phyloP scores from a whole-genome alignment of 2,329 filamentous ascomycete species.

The Colletotrichum cuscutae region DNA sequence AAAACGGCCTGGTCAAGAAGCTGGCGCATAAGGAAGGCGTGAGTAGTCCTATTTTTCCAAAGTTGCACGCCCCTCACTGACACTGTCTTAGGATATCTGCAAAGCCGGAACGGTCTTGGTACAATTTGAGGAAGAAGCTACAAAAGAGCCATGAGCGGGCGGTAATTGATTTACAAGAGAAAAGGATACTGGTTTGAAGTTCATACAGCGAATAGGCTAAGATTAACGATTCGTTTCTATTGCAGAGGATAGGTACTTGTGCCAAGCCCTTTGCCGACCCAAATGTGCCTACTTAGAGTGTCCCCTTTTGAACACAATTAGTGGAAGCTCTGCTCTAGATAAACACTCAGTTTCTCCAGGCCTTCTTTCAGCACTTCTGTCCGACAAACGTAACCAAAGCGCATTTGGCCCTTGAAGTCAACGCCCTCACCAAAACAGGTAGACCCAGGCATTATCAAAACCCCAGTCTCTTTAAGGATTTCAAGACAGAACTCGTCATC shows the following conservation, averaged over 20 bases:
- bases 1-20: constrained; percentile 76
- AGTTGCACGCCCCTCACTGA: constrained; percentile 35
- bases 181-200: neutral
- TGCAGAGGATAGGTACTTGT: no score
- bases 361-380: constrained; percentile 75
- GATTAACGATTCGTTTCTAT: neutral
- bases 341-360: constrained; percentile 59
- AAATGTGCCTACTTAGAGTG: neutral
- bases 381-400: constrained; percentile 80
- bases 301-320: neutral
- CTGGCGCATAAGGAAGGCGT: constrained; percentile 81
- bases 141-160: constrained; percentile 31
- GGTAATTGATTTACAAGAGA: neutral
- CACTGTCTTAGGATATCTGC: constrained; percentile 72
- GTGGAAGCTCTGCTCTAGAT: constrained; percentile 42
- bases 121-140: constrained; percentile 70
- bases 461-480: constrained; percentile 74
- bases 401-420: constrained; percentile 79
- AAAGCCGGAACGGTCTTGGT: constrained; percentile 81
- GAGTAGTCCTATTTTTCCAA: constrained; percentile 47
- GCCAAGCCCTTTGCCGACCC: neutral
- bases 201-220: neutral
- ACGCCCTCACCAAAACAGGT: constrained; percentile 74
- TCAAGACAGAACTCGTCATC: constrained; percentile 76
- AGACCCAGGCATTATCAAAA: constrained; percentile 79